phyloP scores from a whole-genome alignment of 2,329 filamentous ascomycete genomes.

The Monosporascus sp. region DNA sequence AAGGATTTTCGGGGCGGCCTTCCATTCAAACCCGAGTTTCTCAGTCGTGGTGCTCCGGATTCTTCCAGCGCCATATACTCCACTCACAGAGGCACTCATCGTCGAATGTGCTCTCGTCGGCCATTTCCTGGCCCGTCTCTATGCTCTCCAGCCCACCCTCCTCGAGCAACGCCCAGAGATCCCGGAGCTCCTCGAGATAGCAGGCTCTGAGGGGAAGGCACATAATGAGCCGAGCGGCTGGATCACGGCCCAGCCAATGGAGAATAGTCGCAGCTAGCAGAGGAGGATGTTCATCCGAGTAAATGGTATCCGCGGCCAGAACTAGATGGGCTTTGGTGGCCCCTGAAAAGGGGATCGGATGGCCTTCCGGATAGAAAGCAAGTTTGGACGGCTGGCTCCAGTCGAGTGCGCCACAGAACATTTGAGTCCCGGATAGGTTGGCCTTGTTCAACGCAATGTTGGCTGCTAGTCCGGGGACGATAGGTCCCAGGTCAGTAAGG shows the following conservation, averaged over 20 bases:
- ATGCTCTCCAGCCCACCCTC: conserved; percentile 29
- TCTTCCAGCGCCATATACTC: conserved; percentile 33
- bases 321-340: conserved; percentile 29
- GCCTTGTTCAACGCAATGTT: conserved; percentile 28
- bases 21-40: neutral
- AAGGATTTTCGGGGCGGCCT: too few species aligned
- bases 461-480: conserved; percentile 25
- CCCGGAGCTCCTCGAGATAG: conserved; percentile 37
- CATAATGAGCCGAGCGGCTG: conserved; percentile 29
- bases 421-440: conserved; percentile 6
- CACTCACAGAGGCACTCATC: conserved; percentile 32
- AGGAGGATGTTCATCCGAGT: conserved; percentile 34
- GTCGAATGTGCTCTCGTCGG: conserved; percentile 25
- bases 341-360: conserved; percentile 4
- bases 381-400: conserved; percentile 28
- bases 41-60: neutral
- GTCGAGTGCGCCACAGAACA: conserved; percentile 28
- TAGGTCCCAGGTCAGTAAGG: conserved; percentile 29
- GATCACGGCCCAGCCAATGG: conserved; percentile 26
- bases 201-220: conserved; percentile 34
- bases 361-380: conserved; percentile 1
- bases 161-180: conserved; percentile 34
- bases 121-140: conserved; percentile 25
- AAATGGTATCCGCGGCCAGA: conserved; percentile 36
- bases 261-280: conserved; percentile 30